These are phyloP conservation scores for Histomonas meleagridis DNA, from an alignment of 208 protist genomes.

Conservation along the genomic window DNA sequence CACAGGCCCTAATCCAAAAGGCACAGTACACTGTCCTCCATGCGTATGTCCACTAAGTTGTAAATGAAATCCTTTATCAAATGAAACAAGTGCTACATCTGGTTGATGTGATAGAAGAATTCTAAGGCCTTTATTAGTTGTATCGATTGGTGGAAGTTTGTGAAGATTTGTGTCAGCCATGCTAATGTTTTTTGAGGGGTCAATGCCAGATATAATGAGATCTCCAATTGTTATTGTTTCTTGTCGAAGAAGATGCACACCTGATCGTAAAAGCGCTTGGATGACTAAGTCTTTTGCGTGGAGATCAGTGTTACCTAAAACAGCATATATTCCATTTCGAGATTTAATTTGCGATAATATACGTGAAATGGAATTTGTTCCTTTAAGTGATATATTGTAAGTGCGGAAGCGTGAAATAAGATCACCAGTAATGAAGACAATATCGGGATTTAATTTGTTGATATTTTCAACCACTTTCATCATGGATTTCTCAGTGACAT, in stretches of 20 bases:
- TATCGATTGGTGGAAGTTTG: not conserved
- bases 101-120: conserved; percentile 19
- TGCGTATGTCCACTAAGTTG: conserved; percentile 25
- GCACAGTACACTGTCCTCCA: not conserved
- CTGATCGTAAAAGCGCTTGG: not conserved
- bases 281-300: not conserved
- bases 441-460: not conserved
- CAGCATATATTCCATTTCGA: not conserved
- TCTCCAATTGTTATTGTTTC: not conserved
- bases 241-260: not conserved
- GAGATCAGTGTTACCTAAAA: not conserved
- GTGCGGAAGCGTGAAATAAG: not conserved
- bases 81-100: not conserved
- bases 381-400: not conserved
- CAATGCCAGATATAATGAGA: not conserved
- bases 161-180: not conserved
- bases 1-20: not conserved
- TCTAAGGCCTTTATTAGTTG: not conserved
- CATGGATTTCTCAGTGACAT: not conserved
- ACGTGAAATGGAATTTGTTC: not conserved
- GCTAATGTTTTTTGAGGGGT: not conserved
- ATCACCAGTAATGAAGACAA: conserved; percentile 16
- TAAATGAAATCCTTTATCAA: not conserved
- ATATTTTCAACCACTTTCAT: not conserved
- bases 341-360: not conserved